Percentiles rank a stretch among this genome's conserved stretches.
Conservation (phyloP, 768 basidiomycete genomes). For the Tubosaeta sp. region DNA sequence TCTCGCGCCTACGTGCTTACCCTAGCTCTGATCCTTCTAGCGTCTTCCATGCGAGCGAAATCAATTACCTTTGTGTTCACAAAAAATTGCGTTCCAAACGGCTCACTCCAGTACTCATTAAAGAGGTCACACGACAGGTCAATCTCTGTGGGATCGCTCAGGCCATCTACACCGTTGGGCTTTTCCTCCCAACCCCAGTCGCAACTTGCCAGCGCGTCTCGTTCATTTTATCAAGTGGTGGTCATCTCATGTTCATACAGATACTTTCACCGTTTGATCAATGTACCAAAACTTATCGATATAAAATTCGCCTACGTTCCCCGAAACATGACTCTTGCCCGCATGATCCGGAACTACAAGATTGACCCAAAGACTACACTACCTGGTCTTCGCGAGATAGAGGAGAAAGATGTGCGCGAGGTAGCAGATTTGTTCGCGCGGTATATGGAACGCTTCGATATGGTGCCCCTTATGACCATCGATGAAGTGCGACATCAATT, state of each 20-base stretch:
- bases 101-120: slow-evolving; percentile 92
- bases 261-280: slow-evolving; percentile 89
- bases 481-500: slow-evolving; percentile 88
- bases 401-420: slow-evolving; percentile 66
- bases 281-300: slow-evolving; percentile 88
- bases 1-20: background rate
- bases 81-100: slow-evolving; percentile 96
- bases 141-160: slow-evolving; percentile 91
- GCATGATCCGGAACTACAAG: slow-evolving; percentile 77
- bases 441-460: slow-evolving; percentile 84
- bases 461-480: slow-evolving; percentile 67
- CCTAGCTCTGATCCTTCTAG: slow-evolving; percentile 35
- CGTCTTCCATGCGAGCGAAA: slow-evolving; percentile 72
- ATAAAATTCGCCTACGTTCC: slow-evolving; percentile 87
- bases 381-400: slow-evolving; percentile 82
- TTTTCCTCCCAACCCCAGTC: slow-evolving; percentile 90
- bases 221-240: background rate
- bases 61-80: slow-evolving; percentile 97
- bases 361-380: slow-evolving; percentile 49
- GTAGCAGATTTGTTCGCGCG: slow-evolving; percentile 66
- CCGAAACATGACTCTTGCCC: slow-evolving; percentile 83
- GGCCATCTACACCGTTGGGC: slow-evolving; percentile 94
- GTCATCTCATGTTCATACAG: slow-evolving; percentile 35
- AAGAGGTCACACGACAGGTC: slow-evolving; percentile 92
- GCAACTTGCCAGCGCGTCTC: slow-evolving; percentile 70